Evolutionary conservation across 257 asterid genomes (phyloP), one percentile per base, ranked within the genome.

Genomic region (Jacaranda mimosifolia): DNA sequence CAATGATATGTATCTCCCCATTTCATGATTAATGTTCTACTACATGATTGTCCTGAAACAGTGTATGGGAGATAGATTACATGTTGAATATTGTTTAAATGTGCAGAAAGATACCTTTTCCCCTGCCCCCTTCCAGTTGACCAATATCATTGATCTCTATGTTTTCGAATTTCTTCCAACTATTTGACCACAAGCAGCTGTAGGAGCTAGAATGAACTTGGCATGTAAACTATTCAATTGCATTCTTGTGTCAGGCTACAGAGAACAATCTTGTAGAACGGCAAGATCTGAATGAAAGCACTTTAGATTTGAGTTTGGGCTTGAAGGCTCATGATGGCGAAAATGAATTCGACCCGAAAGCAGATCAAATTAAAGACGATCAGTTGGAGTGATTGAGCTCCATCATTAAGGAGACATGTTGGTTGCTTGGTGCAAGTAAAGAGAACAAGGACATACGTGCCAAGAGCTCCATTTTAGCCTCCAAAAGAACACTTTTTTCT

Each of bases 201-300:
- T 26, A 26, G 32, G 32, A 26, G 32, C 32, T 26, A 26, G 32
- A 63, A 49, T 66, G n/a, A 32, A 45, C 32, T 48, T 58, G 7
- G 3, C 6, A 26, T 46, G 21, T 36, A 48, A 75, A 57, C 55
- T 8, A 18, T 42, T 82, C 52, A 60, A 74, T 74, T 72, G 18
- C 49, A 53, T 42, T 70, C 66, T 38, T 81, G 60, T 73, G 5
- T 36, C 87, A 89, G 97, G 90, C 80, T 52, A 63, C 68, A 2
- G 83, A 72, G 63, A 81, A 67, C 55, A 84, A 66, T 65, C 84
- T 76, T 15, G 74, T 72, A 48, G 86, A 82, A 70, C 82, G 93
- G 35, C 97, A 92, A 36, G 97, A 94, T 88, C 86, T 94, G 76
- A 94, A 94, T 9, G 94, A 83, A 77, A 88, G 92, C 86, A 87